phyloP scores from a whole-genome alignment of 192 early-diverging fungal genomes.

The Umbelopsis ramanniana region DNA sequence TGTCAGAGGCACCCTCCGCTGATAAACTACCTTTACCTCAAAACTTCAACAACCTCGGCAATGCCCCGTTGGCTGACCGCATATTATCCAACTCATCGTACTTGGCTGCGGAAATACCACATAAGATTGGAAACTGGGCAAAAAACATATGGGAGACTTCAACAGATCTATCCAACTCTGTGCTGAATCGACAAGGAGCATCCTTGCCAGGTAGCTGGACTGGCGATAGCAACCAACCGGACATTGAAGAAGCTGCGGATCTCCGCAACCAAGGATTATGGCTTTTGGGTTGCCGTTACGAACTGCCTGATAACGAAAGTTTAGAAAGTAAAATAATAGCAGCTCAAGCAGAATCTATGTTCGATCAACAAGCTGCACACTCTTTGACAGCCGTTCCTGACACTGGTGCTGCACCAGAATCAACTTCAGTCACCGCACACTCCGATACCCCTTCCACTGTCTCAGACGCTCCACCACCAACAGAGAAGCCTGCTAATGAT shows the following conservation, averaged over 20 bases:
- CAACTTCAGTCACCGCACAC: no score
- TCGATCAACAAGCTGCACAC: conserved; percentile 5
- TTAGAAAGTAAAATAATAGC: conserved; percentile 35
- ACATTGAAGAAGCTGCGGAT: background rate
- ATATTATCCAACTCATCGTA: conserved; percentile 45
- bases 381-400: background rate
- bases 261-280: conserved; percentile 18
- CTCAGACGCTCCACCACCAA: background rate
- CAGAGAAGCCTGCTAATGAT: background rate
- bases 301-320: conserved; percentile 23
- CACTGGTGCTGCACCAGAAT: no score
- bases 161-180: conserved; percentile 31
- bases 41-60: conserved; percentile 38
- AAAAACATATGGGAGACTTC: conserved; percentile 39
- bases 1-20: background rate
- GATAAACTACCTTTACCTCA: conserved; percentile 38
- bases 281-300: conserved; percentile 41
- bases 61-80: conserved; percentile 39
- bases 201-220: conserved; percentile 7
- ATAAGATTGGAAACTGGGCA: conserved; percentile 45
- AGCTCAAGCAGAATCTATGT: conserved; percentile 34
- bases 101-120: conserved; percentile 44
- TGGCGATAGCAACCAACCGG: background rate
- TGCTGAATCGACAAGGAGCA: conserved; percentile 2
- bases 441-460: no score